Evolutionary conservation across 2,329 filamentous ascomycete genomes (phyloP), one percentile per base, ranked within the genome.

Genomic region (Aspergillus pseudoterreus): DNA sequence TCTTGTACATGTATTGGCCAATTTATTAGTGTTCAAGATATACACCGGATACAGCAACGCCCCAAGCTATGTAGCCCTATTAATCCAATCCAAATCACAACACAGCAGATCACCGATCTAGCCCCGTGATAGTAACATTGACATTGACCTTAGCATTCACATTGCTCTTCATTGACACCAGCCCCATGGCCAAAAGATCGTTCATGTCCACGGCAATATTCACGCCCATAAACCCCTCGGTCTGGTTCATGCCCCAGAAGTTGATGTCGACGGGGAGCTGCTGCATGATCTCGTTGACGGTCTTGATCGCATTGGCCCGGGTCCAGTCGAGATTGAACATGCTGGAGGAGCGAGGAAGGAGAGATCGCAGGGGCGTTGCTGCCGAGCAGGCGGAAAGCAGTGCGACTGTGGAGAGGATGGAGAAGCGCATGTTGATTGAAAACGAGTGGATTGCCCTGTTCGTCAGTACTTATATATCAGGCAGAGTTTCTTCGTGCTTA

Each of bases 271-370:
- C 21, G 32, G 44, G 44, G 30, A 46, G 44, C 17, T 46, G 44
- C 14, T 14, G 27, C 44, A 38, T 46, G 8, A 46, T 14, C 15
- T 30, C 33, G n/a, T 46, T 46, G 32, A 46, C 12, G 11, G 22
- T 46, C 30, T 38, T 46, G 11, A 46, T 46, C 6, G 44, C 44
- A 1, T 11, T 11, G 12, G 11, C 44, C n/a, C 35, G 24, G 3
- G 44, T 46, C 44, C 44, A 46, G 44, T 46, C 32, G 11, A 46
- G 9, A 15, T 42, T 42, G 39, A 42, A 42, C 39, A 46, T 33
- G 17, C n/a, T 46, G 32, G 30, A 46, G 12, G 30, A 46, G 11
- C 32, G 17, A n/a, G 19, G 44, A 17, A 11, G 17, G 2, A 32
- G 11, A n/a, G 6, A 9, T 30, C 27, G 8, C 27, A 45, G 24